Percentiles rank a stretch among this genome's conserved stretches.
Evolutionary conservation across 129 eudicot genomes (phyloP).

Genomic region (Sambucus nigra): DNA sequence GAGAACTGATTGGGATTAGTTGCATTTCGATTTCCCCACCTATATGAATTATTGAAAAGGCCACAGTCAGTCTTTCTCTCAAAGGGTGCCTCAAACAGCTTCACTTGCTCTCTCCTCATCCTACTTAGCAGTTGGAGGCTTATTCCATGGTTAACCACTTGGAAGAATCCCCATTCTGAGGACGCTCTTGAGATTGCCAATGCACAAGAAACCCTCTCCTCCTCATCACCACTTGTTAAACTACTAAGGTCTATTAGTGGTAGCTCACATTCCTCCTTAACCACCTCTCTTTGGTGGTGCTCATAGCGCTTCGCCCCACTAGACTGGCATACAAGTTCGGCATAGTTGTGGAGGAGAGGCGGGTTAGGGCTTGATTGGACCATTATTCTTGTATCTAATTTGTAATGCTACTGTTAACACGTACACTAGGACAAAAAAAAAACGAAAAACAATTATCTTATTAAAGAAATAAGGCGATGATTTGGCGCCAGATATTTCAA

Average conservation of each 20-base stretch:
- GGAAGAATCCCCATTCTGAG: constrained; percentile 70
- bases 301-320: neutral
- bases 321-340: constrained; percentile 20
- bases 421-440: too few relatives aligned
- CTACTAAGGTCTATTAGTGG: constrained; percentile 44
- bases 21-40: constrained; percentile 59
- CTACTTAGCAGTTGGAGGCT: constrained; percentile 28
- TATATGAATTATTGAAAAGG: constrained; percentile 50
- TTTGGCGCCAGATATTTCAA: too few relatives aligned
- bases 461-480: constrained; percentile 17
- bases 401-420: constrained; percentile 1
- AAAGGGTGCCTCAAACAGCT: constrained; percentile 47
- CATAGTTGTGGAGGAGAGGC: constrained; percentile 29
- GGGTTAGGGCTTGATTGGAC: constrained; percentile 24
- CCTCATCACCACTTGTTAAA: constrained; percentile 24
- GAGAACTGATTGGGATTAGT: constrained; percentile 43
- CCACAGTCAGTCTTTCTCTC: constrained; percentile 35
- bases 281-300: neutral
- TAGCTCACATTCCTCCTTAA: constrained; percentile 25
- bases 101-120: constrained; percentile 52
- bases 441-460: too few relatives aligned
- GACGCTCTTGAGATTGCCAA: constrained; percentile 46
- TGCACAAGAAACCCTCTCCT: constrained; percentile 26
- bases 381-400: constrained; percentile 28
- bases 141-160: constrained; percentile 58